Conservation (phyloP, 192 early-diverging fungal species). For the Tieghemiomyces parasiticus region DNA sequence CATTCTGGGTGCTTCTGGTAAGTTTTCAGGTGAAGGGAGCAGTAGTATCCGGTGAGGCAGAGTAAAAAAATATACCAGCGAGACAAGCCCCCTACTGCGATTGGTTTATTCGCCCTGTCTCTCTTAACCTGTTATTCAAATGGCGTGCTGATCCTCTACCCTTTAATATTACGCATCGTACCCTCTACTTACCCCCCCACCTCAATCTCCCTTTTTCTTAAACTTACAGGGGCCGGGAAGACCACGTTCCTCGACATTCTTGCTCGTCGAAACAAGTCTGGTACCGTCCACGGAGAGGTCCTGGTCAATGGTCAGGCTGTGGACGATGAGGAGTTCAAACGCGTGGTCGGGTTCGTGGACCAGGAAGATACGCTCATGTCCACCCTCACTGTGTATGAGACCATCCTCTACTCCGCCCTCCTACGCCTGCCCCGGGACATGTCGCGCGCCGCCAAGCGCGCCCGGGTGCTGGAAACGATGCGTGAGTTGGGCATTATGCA, state of each 20-base stretch:
- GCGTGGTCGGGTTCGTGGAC: conserved; percentile 68
- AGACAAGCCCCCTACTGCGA: no score
- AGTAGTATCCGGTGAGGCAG: no score
- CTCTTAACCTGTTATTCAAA: no score
- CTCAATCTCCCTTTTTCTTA: no score
- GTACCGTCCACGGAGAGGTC: conserved; percentile 54
- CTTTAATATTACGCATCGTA: no score
- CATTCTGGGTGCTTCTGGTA: conserved; percentile 78
- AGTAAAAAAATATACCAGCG: no score
- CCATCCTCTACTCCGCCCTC: conserved; percentile 76
- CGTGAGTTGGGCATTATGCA: conserved; percentile 69
- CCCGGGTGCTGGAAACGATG: conserved; percentile 65
- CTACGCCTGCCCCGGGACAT: conserved; percentile 61
- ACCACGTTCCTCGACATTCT: conserved; percentile 85
- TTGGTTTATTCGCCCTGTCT: no score
- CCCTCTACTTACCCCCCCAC: no score
- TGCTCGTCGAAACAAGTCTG: conserved; percentile 54
- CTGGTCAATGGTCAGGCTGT: conserved; percentile 60
- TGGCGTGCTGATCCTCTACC: no score
- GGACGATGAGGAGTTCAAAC: conserved; percentile 49
- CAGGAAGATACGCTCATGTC: conserved; percentile 81
- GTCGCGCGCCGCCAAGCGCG: conserved; percentile 48
- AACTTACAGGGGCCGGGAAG: conserved; percentile 67
- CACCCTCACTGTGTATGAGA: conserved; percentile 82
- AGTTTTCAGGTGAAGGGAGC: no score